Evolutionary conservation across 2,329 filamentous ascomycete genomes (phyloP).

Genomic region (Stachybotrys chlorohalonatus): DNA sequence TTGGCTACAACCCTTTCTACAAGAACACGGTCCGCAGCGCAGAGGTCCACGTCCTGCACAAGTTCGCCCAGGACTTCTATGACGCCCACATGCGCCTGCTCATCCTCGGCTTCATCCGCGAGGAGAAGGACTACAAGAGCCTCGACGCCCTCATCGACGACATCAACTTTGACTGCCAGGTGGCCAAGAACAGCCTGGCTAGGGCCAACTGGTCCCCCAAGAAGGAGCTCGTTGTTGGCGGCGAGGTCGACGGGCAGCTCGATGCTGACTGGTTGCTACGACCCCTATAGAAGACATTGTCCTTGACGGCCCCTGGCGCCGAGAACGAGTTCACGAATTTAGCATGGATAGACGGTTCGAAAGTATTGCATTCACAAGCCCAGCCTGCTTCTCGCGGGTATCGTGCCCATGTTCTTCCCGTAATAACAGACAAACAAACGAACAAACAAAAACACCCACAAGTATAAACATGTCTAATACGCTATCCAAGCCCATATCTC

Average conservation of each 20-base stretch:
- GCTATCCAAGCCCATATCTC: background rate
- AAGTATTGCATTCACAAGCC: constrained; percentile 2
- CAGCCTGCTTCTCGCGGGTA: background rate
- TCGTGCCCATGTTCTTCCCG: background rate
- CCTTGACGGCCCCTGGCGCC: background rate
- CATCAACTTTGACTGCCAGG: constrained; percentile 81
- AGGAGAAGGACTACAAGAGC: constrained; percentile 80
- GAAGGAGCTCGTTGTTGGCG: constrained; percentile 22
- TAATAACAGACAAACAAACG: constrained; percentile 1
- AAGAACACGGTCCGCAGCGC: constrained; percentile 80
- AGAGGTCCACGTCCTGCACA: constrained; percentile 81
- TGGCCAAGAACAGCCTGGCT: constrained; percentile 64
- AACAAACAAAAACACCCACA: background rate
- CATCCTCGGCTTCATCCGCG: constrained; percentile 79
- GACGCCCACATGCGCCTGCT: constrained; percentile 68
- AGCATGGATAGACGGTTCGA: background rate
- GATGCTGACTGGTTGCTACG: constrained; percentile 30
- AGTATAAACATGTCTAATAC: background rate
- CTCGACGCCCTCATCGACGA: constrained; percentile 79
- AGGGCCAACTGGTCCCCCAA: constrained; percentile 50
- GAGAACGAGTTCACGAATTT: background rate
- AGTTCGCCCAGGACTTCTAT: constrained; percentile 78
- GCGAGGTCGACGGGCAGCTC: constrained; percentile 19
- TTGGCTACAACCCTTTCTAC: constrained; percentile 97
- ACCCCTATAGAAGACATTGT: constrained; percentile 8